Percentiles rank a stretch among this genome's conserved stretches.
phyloP scores from a whole-genome alignment of 2,329 filamentous ascomycete genomes.

The Magnaporthales sp. region DNA sequence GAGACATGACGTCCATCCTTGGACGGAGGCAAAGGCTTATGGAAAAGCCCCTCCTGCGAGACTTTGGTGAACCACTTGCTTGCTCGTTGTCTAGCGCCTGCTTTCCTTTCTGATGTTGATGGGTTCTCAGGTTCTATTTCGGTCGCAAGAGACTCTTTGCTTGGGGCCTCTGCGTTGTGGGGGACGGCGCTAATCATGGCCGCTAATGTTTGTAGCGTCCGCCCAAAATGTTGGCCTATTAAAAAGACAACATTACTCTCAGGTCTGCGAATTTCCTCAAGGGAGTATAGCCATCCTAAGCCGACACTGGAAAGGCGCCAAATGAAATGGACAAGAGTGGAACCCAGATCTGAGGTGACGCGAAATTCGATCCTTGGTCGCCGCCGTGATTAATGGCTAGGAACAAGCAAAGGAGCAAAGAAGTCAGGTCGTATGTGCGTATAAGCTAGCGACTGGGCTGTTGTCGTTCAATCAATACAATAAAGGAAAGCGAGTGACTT shows the following conservation, averaged over 20 bases:
- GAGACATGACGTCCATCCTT: conserved; percentile 18
- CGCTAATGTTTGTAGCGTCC: background rate
- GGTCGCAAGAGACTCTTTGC: background rate
- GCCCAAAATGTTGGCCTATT: background rate
- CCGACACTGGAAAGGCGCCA: background rate
- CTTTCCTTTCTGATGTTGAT: background rate
- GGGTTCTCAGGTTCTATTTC: background rate
- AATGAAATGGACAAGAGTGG: background rate
- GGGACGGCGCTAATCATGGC: background rate
- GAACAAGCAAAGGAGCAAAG: background rate
- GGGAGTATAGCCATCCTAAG: background rate
- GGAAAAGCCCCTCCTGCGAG: conserved; percentile 4
- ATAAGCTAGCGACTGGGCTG: background rate
- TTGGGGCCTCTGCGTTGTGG: background rate
- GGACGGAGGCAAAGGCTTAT: conserved; percentile 14
- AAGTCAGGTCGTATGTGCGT: background rate
- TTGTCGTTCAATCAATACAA: background rate
- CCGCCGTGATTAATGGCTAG: background rate
- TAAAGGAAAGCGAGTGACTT: background rate
- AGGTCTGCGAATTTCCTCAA: background rate
- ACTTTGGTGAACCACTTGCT: background rate
- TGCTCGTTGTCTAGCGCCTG: conserved; percentile 3
- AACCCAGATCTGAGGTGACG: background rate
- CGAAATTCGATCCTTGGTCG: background rate
- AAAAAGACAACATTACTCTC: background rate